A percentile compares a stretch with the other conserved stretches of the same genome.
phyloP scores from a whole-genome alignment of 176 grass and related monocot genomes.

The Avena atlantica region DNA sequence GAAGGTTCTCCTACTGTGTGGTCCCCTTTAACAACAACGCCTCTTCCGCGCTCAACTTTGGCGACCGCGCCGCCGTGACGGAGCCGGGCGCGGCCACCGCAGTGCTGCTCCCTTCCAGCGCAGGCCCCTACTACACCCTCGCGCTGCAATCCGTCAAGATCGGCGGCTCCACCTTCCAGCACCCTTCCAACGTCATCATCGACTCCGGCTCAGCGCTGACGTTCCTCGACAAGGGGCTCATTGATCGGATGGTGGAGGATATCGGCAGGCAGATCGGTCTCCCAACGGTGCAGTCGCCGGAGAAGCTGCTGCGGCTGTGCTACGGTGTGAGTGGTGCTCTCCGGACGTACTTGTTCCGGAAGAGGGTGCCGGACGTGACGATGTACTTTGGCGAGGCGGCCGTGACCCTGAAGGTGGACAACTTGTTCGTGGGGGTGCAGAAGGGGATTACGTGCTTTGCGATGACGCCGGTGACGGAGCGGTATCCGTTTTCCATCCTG shows the following conservation, averaged over 20 bases:
- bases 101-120: neutral
- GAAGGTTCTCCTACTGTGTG: slow-evolving; percentile 77
- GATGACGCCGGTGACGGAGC: neutral
- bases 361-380: slow-evolving; percentile 47
- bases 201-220: slow-evolving; percentile 72
- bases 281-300: slow-evolving; percentile 33
- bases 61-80: slow-evolving; percentile 43
- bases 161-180: neutral
- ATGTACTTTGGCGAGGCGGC: slow-evolving; percentile 46
- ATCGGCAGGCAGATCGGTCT: slow-evolving; percentile 34
- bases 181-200: slow-evolving; percentile 41
- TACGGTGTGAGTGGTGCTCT: slow-evolving; percentile 33
- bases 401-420: slow-evolving; percentile 47
- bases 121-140: slow-evolving; percentile 51
- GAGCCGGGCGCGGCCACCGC: slow-evolving; percentile 41
- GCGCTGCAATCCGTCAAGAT: slow-evolving; percentile 48
- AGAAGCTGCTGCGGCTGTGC: slow-evolving; percentile 47
- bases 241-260: slow-evolving; percentile 30
- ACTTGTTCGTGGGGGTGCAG: slow-evolving; percentile 31
- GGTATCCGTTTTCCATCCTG: slow-evolving; percentile 38
- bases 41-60: slow-evolving; percentile 57
- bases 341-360: no score
- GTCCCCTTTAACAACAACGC: slow-evolving; percentile 20
- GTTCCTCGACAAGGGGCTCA: slow-evolving; percentile 22
- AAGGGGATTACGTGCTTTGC: slow-evolving; percentile 47